phyloP scores from a whole-genome alignment of 2,329 filamentous ascomycete genomes.

The Verticillium tricorpus region DNA sequence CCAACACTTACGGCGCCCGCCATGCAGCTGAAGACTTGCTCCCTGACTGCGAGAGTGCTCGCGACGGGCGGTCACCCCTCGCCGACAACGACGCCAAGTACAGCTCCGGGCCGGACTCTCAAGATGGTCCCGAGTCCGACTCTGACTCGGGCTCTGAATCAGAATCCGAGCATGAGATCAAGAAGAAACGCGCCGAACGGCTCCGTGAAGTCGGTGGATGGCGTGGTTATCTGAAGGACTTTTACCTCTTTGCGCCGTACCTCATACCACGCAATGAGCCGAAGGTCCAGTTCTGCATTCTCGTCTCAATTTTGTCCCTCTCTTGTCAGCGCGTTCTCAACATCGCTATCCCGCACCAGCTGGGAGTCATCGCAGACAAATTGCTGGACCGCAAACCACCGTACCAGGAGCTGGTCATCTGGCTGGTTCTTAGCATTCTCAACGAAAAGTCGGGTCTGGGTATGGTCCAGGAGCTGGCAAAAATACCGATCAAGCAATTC shows the following conservation, averaged over 20 bases:
- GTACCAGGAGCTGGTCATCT: constrained; percentile 1
- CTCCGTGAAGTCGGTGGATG: constrained; percentile 24
- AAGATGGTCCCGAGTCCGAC: neutral
- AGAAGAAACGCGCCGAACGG: constrained; percentile 18
- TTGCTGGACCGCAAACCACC: constrained; percentile 15
- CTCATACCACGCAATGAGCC: constrained; percentile 23
- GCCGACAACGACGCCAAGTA: neutral
- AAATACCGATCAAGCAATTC: constrained; percentile 29
- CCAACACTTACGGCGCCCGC: neutral
- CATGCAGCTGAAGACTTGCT: neutral
- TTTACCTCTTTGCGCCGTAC: constrained; percentile 23
- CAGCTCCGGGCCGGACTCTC: neutral
- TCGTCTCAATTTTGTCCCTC: constrained; percentile 18
- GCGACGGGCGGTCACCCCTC: neutral
- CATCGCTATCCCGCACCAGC: constrained; percentile 25
- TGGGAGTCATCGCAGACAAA: constrained; percentile 25
- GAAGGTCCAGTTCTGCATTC: constrained; percentile 23
- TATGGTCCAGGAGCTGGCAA: constrained; percentile 19
- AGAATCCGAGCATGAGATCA: constrained; percentile 13
- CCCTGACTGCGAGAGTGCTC: neutral
- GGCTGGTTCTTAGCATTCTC: constrained; percentile 4
- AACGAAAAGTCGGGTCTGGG: constrained; percentile 5
- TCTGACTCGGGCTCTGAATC: neutral
- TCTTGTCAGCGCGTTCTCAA: constrained; percentile 19
- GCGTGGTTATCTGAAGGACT: constrained; percentile 24